Conservation (phyloP, 352 stramenopile genomes). For the Phytophthora quininea region DNA sequence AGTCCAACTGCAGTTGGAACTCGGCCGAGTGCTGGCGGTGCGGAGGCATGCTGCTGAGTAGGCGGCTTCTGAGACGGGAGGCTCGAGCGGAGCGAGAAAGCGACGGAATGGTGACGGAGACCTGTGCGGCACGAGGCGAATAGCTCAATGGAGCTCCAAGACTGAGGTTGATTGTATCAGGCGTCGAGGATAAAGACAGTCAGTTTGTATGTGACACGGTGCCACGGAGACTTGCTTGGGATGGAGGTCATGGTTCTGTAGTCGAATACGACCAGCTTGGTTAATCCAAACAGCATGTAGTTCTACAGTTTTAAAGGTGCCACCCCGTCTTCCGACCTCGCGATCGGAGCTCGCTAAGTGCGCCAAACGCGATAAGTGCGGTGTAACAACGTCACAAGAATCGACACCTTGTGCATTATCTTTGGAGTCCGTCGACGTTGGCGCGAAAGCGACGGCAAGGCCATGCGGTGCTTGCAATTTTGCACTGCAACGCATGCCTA, state of each 20-base stretch:
- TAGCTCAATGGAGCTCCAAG: conserved; percentile 26
- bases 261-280: neutral
- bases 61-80: conserved; percentile 19
- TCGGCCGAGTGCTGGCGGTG: conserved; percentile 25
- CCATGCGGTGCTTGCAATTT: neutral
- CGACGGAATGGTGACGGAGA: conserved; percentile 8
- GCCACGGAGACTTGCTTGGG: conserved; percentile 13
- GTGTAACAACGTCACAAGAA: conserved; percentile 33
- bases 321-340: conserved; percentile 18
- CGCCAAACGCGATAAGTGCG: neutral
- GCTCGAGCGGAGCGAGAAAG: neutral
- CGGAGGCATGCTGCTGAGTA: conserved; percentile 28
- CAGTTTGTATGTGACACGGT: conserved; percentile 30
- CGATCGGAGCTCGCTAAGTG: conserved; percentile 1
- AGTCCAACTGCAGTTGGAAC: conserved; percentile 34
- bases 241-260: conserved; percentile 2
- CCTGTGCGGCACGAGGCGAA: conserved; percentile 23
- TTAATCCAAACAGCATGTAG: neutral
- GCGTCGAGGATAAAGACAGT: conserved; percentile 29
- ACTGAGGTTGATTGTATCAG: conserved; percentile 21
- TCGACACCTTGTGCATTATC: conserved; percentile 7
- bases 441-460: conserved; percentile 10
- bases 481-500: no score
- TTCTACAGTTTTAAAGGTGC: neutral
- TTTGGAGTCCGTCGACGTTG: neutral